A percentile compares a stretch with the other conserved stretches of the same genome.
These are phyloP conservation scores for Cercospora zeae-maydis DNA, from an alignment of 2,329 filamentous ascomycete species.

Conservation along the genomic window DNA sequence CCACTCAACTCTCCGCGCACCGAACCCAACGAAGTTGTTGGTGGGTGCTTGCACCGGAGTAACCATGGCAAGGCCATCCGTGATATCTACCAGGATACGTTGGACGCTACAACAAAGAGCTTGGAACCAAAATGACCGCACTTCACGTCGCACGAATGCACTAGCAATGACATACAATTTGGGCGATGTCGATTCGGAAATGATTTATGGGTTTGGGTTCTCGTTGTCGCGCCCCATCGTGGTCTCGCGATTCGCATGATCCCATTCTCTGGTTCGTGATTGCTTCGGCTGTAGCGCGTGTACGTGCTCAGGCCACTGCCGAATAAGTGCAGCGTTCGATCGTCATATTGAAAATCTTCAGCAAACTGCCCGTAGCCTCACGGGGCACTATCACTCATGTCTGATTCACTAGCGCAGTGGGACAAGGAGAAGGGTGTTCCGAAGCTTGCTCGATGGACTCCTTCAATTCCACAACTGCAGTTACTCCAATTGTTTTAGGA, in stretches of 20 bases:
- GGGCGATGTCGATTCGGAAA: neutral
- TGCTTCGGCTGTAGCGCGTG: neutral
- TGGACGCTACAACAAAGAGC: neutral
- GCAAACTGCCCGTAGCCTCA: neutral
- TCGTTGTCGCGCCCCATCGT: neutral
- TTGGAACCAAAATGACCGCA: neutral
- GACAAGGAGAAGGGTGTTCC: conserved; percentile 3
- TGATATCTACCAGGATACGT: conserved; percentile 3
- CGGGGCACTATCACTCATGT: neutral
- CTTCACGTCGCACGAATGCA: conserved; percentile 1
- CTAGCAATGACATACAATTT: neutral
- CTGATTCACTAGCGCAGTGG: neutral
- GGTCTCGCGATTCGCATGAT: neutral
- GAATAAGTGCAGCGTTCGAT: neutral
- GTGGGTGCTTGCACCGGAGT: neutral
- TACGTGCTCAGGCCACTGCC: neutral
- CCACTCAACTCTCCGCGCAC: neutral
- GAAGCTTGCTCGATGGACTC: conserved; percentile 2
- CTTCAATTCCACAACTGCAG: neutral
- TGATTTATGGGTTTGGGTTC: neutral
- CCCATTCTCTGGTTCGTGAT: neutral
- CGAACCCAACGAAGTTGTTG: neutral
- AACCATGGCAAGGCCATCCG: neutral
- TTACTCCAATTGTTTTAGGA: conserved; percentile 1
- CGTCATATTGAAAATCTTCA: neutral